These are phyloP conservation scores for Suillus decipiens DNA, from an alignment of 768 basidiomycete genomes.

Conservation along the genomic window DNA sequence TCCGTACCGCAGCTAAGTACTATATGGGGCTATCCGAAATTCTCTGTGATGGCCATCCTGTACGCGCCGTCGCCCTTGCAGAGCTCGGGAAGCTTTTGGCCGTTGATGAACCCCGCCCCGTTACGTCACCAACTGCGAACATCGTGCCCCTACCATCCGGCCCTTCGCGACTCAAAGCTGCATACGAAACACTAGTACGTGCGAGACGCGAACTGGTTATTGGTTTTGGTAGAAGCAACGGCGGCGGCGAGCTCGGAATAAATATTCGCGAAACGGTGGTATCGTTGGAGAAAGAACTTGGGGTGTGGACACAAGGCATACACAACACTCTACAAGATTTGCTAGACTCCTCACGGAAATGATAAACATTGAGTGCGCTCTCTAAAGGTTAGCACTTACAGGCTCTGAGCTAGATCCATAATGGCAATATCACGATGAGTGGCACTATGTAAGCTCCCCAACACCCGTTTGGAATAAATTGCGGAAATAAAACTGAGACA, in stretches of 20 bases:
- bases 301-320: conserved; percentile 66
- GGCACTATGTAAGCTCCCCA: neutral
- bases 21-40: conserved; percentile 54
- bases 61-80: conserved; percentile 70
- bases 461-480: no score
- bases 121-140: conserved; percentile 18
- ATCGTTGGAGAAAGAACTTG: conserved; percentile 70
- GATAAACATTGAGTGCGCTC: neutral
- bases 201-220: conserved; percentile 63
- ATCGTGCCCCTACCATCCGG: conserved; percentile 67
- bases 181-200: conserved; percentile 60
- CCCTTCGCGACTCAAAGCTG: conserved; percentile 58
- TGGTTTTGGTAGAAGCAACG: conserved; percentile 71
- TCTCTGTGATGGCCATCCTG: conserved; percentile 70
- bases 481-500: no score
- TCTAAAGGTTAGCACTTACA: neutral
- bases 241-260: conserved; percentile 71
- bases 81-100: conserved; percentile 83
- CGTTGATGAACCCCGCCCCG: conserved; percentile 69
- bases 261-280: conserved; percentile 62
- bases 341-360: neutral
- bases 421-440: neutral
- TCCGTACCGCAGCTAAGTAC: conserved; percentile 57
- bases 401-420: neutral
- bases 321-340: conserved; percentile 54